Conservation (phyloP, 352 stramenopile species). For the Phytophthora macrochlamydospora region DNA sequence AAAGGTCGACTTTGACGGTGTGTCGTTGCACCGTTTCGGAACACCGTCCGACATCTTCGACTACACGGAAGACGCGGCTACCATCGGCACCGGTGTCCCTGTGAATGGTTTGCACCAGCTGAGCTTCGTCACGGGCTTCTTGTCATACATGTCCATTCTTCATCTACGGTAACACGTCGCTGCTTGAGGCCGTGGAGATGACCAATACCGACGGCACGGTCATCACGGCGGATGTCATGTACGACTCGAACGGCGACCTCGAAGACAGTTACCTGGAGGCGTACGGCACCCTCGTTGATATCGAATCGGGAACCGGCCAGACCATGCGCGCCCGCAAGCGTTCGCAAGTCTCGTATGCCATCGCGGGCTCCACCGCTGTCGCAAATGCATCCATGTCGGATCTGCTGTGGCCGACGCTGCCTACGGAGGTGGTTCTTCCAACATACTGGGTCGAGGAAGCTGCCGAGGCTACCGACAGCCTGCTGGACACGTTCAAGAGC, state of each 20-base stretch:
- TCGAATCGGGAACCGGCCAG: constrained; percentile 74
- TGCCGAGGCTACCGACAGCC: constrained; percentile 40
- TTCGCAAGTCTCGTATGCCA: constrained; percentile 58
- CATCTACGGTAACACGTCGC: constrained; percentile 57
- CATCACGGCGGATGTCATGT: constrained; percentile 48
- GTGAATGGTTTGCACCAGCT: constrained; percentile 72
- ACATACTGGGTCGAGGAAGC: constrained; percentile 67
- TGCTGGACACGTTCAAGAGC: constrained; percentile 57
- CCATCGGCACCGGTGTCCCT: constrained; percentile 49
- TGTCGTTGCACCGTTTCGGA: constrained; percentile 60
- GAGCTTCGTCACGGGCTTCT: constrained; percentile 69
- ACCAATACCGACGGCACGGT: constrained; percentile 57
- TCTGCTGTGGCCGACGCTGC: constrained; percentile 56
- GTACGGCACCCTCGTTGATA: constrained; percentile 70
- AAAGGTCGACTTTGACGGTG: constrained; percentile 46
- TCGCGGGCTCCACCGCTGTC: constrained; percentile 49
- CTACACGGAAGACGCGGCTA: constrained; percentile 32
- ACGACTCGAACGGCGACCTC: constrained; percentile 46
- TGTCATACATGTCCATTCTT: constrained; percentile 79
- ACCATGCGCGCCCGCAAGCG: constrained; percentile 73
- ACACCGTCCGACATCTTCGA: constrained; percentile 45
- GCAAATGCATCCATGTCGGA: constrained; percentile 59
- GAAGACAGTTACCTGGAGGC: constrained; percentile 44
- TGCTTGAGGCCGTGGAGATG: constrained; percentile 55
- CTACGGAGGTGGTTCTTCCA: constrained; percentile 61